Base-by-base conservation (phyloP, 441 rosid species). In the Manihot esculenta region DNA sequence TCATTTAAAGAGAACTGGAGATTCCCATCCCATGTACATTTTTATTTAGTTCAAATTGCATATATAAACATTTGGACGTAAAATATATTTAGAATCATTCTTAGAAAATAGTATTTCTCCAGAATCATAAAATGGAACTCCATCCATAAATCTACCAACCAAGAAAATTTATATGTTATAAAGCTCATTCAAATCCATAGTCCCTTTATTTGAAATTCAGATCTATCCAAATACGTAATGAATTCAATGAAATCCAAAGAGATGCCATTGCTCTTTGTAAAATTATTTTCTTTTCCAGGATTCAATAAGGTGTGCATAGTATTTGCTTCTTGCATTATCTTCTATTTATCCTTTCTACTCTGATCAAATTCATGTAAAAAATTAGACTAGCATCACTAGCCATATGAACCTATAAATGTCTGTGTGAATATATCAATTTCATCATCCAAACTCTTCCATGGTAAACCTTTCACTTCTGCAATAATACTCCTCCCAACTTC, bases 1-100 rank as follows among this genome's bases (percentile, higher is more conserved):
- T 45, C 67, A 13, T 64, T 63, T 63, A 45, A 42, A 38, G 47
- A 30, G 64, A 61, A 62, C 14, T 30, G 50, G 14, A 44, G 20
- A 35, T 14, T 33, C 9, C 10, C 18, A 10, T 10, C 9, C 10
- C 18, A 10, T 10, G 20, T 62, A 1, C 20, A 21, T 20, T 24
- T 17, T 50, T 35, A 66, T 33, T 15, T 1, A 15, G n/a, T 23
- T 38, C 70, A 12, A 35, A 42, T 41, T 41, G 10, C 26, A 54
- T 15, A 24, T 1, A 9, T 26, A 27, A 30, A 18, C 1, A 27
- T 48, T 10, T 24, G 57, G 68, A 64, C 10, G 26, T 8, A 50
- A 56, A 21, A 11, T 10, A 15, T 30, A 30, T 30, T 4, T 30
- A 30, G 33, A 30, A 30, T 30, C 33, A 30, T 30, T 4, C 33